These are phyloP conservation scores for Cercospora nicotianae DNA, from an alignment of 2,329 filamentous ascomycete species.

Conservation along the genomic window DNA sequence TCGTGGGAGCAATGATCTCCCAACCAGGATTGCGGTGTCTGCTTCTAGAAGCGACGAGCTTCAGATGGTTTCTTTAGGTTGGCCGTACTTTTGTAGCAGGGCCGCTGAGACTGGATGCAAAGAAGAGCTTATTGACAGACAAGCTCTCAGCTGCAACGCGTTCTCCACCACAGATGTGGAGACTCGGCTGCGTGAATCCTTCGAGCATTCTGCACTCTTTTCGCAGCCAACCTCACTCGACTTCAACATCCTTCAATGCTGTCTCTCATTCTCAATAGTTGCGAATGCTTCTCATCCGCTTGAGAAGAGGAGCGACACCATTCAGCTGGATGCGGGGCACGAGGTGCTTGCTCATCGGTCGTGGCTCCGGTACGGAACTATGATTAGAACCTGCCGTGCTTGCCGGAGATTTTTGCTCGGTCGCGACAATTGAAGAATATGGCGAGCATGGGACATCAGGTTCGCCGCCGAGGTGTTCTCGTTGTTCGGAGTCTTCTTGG, in stretches of 20 bases:
- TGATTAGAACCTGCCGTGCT: not conserved
- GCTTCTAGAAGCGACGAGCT: not conserved
- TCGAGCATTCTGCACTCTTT: not conserved
- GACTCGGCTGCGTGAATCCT: not conserved
- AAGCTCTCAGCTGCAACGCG: not conserved
- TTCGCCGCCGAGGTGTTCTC: not conserved
- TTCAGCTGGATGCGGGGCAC: conserved; percentile 4
- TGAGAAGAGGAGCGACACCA: not conserved
- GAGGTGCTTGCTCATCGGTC: not conserved
- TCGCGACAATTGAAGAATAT: not conserved
- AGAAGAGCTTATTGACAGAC: not conserved
- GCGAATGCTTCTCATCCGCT: not conserved
- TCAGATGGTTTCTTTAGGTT: not conserved
- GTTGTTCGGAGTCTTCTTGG: not conserved
- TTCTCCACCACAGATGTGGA: not conserved
- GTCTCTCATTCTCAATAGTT: not conserved
- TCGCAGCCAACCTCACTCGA: not conserved
- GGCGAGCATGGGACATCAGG: not conserved
- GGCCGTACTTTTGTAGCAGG: not conserved
- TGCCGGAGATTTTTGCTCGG: not conserved
- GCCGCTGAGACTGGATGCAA: not conserved
- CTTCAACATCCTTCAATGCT: not conserved
- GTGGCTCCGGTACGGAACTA: not conserved
- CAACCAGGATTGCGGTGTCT: not conserved
- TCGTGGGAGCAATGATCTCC: not conserved